phyloP scores from a whole-genome alignment of 2,329 filamentous ascomycete species.

The Immersiporthe knoxdaviesiana region DNA sequence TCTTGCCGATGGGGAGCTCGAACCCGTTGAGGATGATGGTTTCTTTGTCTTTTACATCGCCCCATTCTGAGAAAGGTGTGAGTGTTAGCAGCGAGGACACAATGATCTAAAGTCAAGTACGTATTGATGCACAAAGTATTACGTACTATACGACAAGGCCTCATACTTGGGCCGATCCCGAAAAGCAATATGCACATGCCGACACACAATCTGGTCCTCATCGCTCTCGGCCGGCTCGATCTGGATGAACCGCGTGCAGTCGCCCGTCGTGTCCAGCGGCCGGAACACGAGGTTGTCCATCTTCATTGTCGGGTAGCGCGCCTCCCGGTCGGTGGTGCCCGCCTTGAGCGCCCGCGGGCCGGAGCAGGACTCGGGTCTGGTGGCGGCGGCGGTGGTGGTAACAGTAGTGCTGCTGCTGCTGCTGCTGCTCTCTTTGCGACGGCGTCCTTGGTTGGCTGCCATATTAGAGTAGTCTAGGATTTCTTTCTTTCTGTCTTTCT shows the following conservation, averaged over 20 bases:
- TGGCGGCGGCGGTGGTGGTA: background rate
- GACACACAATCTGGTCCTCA: constrained; percentile 28
- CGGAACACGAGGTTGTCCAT: background rate
- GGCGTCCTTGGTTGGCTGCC: background rate
- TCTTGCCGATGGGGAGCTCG: constrained; percentile 26
- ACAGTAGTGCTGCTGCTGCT: background rate
- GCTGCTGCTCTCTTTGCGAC: background rate
- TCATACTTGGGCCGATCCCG: constrained; percentile 31
- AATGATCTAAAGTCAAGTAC: no score
- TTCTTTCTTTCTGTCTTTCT: no score
- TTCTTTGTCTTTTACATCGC: constrained; percentile 23
- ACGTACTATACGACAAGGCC: constrained; percentile 34
- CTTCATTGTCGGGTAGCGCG: background rate
- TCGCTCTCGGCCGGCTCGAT: constrained; percentile 25
- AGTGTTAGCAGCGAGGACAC: background rate
- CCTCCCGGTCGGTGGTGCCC: background rate
- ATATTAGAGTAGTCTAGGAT: background rate
- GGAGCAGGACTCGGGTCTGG: background rate
- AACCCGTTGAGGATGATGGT: constrained; percentile 31
- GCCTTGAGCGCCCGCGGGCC: background rate
- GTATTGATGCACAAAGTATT: no score
- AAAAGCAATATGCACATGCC: constrained; percentile 27
- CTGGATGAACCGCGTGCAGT: constrained; percentile 28
- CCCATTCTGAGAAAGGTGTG: constrained; percentile 27
- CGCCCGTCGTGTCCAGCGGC: constrained; percentile 3